These are phyloP conservation scores for Cystobasidiaceae sp. DNA, from an alignment of 1,284 basidiomycete species.

Conservation along the genomic window DNA sequence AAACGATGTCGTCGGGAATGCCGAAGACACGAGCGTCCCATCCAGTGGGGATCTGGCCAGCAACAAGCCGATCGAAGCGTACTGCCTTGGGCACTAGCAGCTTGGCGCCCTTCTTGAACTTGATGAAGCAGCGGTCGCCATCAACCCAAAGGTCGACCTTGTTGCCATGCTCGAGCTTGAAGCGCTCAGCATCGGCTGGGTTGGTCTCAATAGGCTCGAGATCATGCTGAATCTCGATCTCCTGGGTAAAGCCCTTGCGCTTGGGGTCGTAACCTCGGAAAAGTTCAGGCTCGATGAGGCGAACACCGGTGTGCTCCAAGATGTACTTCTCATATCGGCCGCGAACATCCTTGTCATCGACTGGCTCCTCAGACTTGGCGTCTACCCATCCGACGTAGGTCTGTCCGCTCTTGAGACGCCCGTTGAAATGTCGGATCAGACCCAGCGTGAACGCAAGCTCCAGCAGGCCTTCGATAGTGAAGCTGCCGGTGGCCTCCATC, in stretches of 20 bases:
- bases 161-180: constrained; percentile 94
- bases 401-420: constrained; percentile 83
- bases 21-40: constrained; percentile 95
- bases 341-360: constrained; percentile 95
- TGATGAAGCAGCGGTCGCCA: constrained; percentile 84
- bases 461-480: constrained; percentile 94
- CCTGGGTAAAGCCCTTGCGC: constrained; percentile 94
- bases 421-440: constrained; percentile 96
- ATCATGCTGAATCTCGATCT: constrained; percentile 93
- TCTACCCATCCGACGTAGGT: constrained; percentile 98
- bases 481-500: constrained; percentile 90
- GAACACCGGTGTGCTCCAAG: constrained; percentile 84
- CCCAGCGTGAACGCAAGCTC: constrained; percentile 99
- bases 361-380: constrained; percentile 86
- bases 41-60: constrained; percentile 92
- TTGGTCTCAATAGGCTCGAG: constrained; percentile 92
- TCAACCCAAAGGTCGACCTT: constrained; percentile 94
- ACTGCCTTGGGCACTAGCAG: constrained; percentile 92
- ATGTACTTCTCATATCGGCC: constrained; percentile 94
- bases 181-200: constrained; percentile 83
- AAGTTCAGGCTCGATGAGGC: constrained; percentile 91
- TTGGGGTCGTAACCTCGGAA: constrained; percentile 97
- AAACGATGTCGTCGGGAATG: constrained; percentile 94
- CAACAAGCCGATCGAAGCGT: constrained; percentile 88
- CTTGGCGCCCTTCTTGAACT: constrained; percentile 97